A percentile compares a stretch with the other conserved stretches of the same genome.
These are phyloP conservation scores for Cytospora schulzeri DNA, from an alignment of 2,329 filamentous ascomycete genomes.

Conservation along the genomic window DNA sequence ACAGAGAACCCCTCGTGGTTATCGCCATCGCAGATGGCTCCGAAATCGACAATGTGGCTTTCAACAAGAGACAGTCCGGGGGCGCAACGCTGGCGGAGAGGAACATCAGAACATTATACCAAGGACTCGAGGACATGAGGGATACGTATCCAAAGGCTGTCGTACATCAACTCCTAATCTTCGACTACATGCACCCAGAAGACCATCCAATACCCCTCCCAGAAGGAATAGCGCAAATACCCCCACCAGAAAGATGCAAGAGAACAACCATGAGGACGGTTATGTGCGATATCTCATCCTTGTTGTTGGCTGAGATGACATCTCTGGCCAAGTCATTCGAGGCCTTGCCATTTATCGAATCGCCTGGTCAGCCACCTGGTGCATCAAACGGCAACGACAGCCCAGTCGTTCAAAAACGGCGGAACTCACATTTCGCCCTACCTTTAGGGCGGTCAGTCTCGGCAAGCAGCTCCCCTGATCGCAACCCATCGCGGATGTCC, in stretches of 20 bases:
- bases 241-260: constrained; percentile 67
- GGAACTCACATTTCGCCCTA: constrained; percentile 58
- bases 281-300: constrained; percentile 76
- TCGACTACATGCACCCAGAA: constrained; percentile 64
- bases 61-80: constrained; percentile 58
- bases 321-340: constrained; percentile 73
- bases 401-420: constrained; percentile 44
- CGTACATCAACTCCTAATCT: constrained; percentile 77
- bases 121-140: constrained; percentile 70
- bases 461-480: constrained; percentile 56
- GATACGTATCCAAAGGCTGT: constrained; percentile 76
- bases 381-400: constrained; percentile 49
- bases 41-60: constrained; percentile 61
- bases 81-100: constrained; percentile 55
- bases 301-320: constrained; percentile 75
- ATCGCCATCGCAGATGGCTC: constrained; percentile 82
- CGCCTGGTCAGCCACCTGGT: constrained; percentile 60
- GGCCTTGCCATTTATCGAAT: constrained; percentile 74
- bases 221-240: constrained; percentile 72
- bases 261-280: constrained; percentile 80
- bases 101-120: constrained; percentile 61
- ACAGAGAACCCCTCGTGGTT: constrained; percentile 79
- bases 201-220: constrained; percentile 57
- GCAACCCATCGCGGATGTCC: constrained; percentile 72
- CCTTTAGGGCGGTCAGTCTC: constrained; percentile 57